Percentiles rank a stretch among this genome's conserved stretches.
Evolutionary conservation across 495 filamentous ascomycete genomes (phyloP).

Genomic region (Tuber magnatum): DNA sequence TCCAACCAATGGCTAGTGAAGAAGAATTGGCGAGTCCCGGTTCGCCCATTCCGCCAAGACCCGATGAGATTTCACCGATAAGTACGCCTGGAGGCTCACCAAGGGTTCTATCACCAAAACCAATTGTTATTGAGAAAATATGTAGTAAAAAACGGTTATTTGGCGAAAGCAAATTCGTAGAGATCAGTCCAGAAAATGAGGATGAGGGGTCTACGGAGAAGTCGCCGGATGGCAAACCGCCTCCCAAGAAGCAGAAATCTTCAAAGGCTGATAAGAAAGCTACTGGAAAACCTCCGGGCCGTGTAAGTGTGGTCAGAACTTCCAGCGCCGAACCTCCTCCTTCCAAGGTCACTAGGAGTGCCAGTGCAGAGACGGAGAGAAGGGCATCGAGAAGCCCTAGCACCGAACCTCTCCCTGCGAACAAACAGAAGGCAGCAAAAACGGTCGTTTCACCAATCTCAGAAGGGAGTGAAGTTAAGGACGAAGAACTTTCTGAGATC

Average conservation of each 20-base stretch:
- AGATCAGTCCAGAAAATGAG: slow-evolving; percentile 18
- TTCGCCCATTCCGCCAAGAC: slow-evolving; percentile 37
- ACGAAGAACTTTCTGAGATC: slow-evolving; percentile 3
- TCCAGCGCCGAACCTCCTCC: neutral
- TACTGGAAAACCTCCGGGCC: slow-evolving; percentile 6
- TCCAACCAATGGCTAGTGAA: slow-evolving; percentile 13
- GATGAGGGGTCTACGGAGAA: slow-evolving; percentile 9
- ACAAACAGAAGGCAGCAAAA: neutral
- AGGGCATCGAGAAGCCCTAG: neutral
- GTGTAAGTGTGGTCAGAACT: neutral
- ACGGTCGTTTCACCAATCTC: neutral
- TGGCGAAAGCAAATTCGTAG: slow-evolving; percentile 16
- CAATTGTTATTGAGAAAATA: slow-evolving; percentile 14
- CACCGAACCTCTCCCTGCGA: neutral
- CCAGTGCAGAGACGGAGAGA: neutral
- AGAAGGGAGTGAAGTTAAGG: slow-evolving; percentile 4
- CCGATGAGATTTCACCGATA: slow-evolving; percentile 40
- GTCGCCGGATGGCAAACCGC: slow-evolving; percentile 26
- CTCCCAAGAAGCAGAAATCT: slow-evolving; percentile 27
- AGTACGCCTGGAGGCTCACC: slow-evolving; percentile 37
- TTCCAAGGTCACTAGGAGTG: neutral
- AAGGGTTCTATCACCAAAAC: slow-evolving; percentile 25
- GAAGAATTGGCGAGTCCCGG: slow-evolving; percentile 23
- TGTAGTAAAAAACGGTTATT: slow-evolving; percentile 33
- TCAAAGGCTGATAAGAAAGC: slow-evolving; percentile 29